These are phyloP conservation scores for Arthrobotrys sinensis DNA, from an alignment of 2,329 filamentous ascomycete species.

Conservation along the genomic window DNA sequence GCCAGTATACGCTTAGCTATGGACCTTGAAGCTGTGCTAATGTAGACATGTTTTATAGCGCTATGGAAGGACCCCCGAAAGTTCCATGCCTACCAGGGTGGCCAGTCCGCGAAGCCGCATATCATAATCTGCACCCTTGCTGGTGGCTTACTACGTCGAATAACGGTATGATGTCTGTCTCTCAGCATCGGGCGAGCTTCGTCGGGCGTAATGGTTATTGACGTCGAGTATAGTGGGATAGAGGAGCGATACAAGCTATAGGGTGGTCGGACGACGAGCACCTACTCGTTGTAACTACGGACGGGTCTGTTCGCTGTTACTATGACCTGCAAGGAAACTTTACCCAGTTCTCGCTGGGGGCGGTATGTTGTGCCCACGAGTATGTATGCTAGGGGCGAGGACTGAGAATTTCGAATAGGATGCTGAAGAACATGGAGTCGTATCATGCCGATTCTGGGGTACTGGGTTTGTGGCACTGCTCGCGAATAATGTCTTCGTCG, in stretches of 20 bases:
- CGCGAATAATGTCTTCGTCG: conserved; percentile 86
- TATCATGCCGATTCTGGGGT: conserved; percentile 91
- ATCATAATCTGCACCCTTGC: conserved; percentile 97
- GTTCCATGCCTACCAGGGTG: conserved; percentile 80
- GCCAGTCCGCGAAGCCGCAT: conserved; percentile 80
- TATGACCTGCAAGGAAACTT: conserved; percentile 95
- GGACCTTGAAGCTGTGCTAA: conserved; percentile 25
- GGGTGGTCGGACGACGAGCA: conserved; percentile 98
- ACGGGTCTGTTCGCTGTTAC: conserved; percentile 91
- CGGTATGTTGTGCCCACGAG: conserved; percentile 26
- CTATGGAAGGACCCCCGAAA: conserved; percentile 91
- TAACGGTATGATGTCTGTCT: conserved; percentile 71
- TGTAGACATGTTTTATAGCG: conserved; percentile 71
- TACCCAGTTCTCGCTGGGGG: conserved; percentile 90
- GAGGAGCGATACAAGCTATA: conserved; percentile 85
- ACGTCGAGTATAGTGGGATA: conserved; percentile 79
- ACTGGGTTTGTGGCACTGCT: conserved; percentile 93
- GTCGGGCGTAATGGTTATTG: conserved; percentile 27
- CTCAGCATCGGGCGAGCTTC: conserved; percentile 25
- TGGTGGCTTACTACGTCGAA: conserved; percentile 86
- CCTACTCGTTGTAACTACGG: conserved; percentile 86
- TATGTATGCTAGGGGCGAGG: neutral
- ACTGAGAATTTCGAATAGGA: conserved; percentile 70
- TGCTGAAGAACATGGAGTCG: conserved; percentile 88
- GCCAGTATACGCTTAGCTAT: neutral